Conservation (phyloP, 176 grass and related monocot genomes). For the Ensete ventricosum region DNA sequence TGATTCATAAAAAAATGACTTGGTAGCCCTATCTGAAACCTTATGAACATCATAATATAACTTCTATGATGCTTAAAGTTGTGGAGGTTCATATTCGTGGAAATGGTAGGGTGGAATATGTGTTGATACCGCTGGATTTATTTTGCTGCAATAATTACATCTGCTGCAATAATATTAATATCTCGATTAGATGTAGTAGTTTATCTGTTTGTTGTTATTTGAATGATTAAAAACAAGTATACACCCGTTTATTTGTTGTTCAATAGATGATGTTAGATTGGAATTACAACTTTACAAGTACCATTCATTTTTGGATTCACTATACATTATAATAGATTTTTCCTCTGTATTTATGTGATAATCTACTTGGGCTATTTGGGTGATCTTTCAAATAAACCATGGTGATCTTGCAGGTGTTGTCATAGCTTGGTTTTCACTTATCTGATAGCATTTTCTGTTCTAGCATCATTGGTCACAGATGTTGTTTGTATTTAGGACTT, state of each 20-base stretch:
- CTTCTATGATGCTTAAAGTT: not conserved
- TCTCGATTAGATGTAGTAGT: not conserved
- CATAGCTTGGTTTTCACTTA: not conserved
- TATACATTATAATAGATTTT: not conserved
- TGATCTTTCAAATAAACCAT: not conserved
- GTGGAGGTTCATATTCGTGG: not conserved
- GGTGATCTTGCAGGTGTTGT: not conserved
- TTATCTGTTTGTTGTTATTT: not conserved
- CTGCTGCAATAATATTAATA: too few species aligned
- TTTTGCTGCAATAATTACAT: not conserved
- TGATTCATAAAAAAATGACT: not conserved
- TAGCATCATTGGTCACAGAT: not conserved
- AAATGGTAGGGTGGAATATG: not conserved
- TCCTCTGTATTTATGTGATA: not conserved
- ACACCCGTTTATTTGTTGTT: not conserved
- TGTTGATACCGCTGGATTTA: not conserved
- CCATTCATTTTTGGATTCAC: not conserved
- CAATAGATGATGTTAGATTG: not conserved
- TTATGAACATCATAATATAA: not conserved
- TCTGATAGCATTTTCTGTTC: not conserved
- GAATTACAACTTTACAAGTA: not conserved
- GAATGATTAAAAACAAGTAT: not conserved
- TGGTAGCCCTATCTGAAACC: not conserved
- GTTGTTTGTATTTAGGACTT: too few species aligned
- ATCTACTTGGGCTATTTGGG: not conserved